phyloP scores from a whole-genome alignment of 495 filamentous ascomycete genomes.

The Cercophora sp. region DNA sequence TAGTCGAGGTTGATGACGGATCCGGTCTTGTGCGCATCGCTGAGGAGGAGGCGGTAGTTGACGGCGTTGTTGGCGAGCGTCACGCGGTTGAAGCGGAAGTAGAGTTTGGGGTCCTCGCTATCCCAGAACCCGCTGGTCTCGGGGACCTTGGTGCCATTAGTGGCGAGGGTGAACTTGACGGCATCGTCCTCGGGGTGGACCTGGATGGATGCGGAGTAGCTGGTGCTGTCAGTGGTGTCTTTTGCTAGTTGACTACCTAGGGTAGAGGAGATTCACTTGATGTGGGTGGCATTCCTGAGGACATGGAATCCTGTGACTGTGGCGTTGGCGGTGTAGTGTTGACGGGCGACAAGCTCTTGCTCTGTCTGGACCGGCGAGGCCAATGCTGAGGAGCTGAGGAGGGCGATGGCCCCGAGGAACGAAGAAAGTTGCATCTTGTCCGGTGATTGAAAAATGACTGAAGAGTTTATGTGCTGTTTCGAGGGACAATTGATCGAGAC shows the following conservation, averaged over 20 bases:
- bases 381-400: constrained; percentile 22
- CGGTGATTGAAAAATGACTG: too few species aligned
- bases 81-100: background rate
- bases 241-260: background rate
- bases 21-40: background rate
- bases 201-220: constrained; percentile 3
- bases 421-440: background rate
- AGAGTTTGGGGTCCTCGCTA: background rate
- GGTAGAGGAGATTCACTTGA: background rate
- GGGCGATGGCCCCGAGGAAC: constrained; percentile 2
- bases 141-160: background rate
- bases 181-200: background rate
- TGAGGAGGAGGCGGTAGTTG: background rate
- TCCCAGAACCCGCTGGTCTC: background rate
- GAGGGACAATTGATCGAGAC: too few species aligned
- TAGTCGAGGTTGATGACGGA: background rate
- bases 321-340: constrained; percentile 1
- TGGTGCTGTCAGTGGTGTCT: background rate
- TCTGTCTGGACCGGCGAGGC: background rate
- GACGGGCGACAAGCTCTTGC: background rate
- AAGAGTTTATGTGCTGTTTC: too few species aligned
- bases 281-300: background rate
- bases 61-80: background rate
- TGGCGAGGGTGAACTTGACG: constrained; percentile 1
- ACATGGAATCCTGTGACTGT: background rate